A percentile compares a stretch with the other conserved stretches of the same genome.
phyloP scores from a whole-genome alignment of 1,284 basidiomycete genomes.

The Cryptococcus sp. region DNA sequence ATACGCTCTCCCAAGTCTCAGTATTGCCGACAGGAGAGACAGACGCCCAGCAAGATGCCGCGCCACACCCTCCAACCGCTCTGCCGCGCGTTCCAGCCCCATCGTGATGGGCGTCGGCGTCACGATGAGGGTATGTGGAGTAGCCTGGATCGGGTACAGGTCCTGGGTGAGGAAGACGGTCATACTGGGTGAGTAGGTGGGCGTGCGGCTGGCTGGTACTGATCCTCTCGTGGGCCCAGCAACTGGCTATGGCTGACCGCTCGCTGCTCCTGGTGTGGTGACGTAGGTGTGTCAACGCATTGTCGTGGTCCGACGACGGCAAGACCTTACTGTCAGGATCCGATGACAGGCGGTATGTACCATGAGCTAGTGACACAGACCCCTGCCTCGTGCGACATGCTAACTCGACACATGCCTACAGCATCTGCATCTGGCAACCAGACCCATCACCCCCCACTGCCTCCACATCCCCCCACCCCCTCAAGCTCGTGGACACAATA shows the following conservation, averaged over 20 bases:
- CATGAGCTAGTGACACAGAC: no score
- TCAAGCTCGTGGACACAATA: constrained; percentile 60
- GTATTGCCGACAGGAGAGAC: no score
- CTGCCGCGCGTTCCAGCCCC: constrained; percentile 18
- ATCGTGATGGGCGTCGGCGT: constrained; percentile 2
- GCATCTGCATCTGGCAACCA: constrained; percentile 64
- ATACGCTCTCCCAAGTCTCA: no score
- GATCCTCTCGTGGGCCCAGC: no score
- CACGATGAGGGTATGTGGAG: constrained; percentile 29
- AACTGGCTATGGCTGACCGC: no score
- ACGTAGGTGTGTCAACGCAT: constrained; percentile 68
- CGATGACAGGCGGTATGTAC: constrained; percentile 76
- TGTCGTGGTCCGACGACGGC: constrained; percentile 77
- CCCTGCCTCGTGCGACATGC: constrained; percentile 5
- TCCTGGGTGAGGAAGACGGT: constrained; percentile 33
- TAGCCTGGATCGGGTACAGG: constrained; percentile 39
- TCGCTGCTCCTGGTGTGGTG: neutral
- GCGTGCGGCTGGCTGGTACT: neutral
- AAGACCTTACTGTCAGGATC: constrained; percentile 70
- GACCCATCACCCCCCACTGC: constrained; percentile 15
- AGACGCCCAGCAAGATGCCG: constrained; percentile 14
- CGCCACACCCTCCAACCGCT: constrained; percentile 25
- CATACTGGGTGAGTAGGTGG: constrained; percentile 34
- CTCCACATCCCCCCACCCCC: constrained; percentile 57
- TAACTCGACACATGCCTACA: constrained; percentile 27